Conservation (phyloP, 176 grass and related monocot species). For the Juncus effusus region DNA sequence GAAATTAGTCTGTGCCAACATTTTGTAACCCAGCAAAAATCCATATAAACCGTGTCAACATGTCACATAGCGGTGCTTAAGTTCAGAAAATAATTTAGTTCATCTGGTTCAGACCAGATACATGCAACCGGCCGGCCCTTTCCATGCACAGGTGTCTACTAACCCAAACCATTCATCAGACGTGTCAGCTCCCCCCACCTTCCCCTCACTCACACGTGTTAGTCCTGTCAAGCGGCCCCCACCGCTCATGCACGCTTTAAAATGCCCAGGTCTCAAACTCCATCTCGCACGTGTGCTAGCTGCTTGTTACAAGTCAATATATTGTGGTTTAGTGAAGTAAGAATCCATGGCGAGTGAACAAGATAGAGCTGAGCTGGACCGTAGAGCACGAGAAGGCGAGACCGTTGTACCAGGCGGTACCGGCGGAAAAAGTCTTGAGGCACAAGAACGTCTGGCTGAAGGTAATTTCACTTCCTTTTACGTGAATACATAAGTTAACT, state of each 20-base stretch:
- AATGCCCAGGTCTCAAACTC: background rate
- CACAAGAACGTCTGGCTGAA: slow-evolving; percentile 62
- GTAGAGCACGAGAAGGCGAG: slow-evolving; percentile 44
- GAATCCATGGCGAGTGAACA: slow-evolving; percentile 43
- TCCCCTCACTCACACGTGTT: slow-evolving; percentile 20
- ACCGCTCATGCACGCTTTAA: slow-evolving; percentile 21
- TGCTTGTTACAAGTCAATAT: background rate
- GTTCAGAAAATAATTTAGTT: too few species aligned
- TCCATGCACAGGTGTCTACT: too few species aligned
- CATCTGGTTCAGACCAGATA: too few species aligned
- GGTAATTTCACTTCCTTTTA: slow-evolving; percentile 9
- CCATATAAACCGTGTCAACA: too few species aligned
- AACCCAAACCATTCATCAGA: background rate
- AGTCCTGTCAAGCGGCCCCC: background rate
- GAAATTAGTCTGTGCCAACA: too few species aligned
- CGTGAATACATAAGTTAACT: too few species aligned
- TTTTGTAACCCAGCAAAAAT: too few species aligned
- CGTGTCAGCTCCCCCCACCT: slow-evolving; percentile 16
- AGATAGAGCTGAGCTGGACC: slow-evolving; percentile 52
- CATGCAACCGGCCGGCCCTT: too few species aligned
- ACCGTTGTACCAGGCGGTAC: slow-evolving; percentile 63
- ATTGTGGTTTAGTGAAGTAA: background rate
- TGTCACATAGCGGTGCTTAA: too few species aligned
- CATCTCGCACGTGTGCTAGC: background rate
- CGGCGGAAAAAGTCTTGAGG: slow-evolving; percentile 51